These are phyloP conservation scores for Mallotus japonicus DNA, from an alignment of 441 rosid species.

Conservation along the genomic window DNA sequence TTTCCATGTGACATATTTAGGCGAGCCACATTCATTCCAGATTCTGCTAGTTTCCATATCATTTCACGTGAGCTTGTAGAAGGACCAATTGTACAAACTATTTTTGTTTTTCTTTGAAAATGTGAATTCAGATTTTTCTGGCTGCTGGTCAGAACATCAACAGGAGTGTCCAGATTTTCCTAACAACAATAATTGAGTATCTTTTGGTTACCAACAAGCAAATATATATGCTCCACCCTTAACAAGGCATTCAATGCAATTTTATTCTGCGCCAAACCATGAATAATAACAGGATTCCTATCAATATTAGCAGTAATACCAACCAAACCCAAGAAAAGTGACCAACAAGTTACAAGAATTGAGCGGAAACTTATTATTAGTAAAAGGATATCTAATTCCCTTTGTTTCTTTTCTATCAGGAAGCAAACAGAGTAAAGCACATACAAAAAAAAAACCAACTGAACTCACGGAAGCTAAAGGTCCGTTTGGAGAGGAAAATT, in stretches of 20 bases:
- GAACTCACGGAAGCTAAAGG: slow-evolving; percentile 39
- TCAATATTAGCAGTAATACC: no score
- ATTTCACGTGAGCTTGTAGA: slow-evolving; percentile 85
- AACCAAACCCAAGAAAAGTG: no score
- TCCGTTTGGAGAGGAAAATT: slow-evolving; percentile 38
- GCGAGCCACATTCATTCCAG: slow-evolving; percentile 96
- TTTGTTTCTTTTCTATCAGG: no score
- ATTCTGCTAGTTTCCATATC: slow-evolving; percentile 94
- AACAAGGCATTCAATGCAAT: not conserved
- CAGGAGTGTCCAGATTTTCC: slow-evolving; percentile 43
- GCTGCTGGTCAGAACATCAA: slow-evolving; percentile 28
- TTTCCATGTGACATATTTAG: slow-evolving; percentile 98
- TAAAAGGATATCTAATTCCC: no score
- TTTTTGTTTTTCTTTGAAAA: slow-evolving; percentile 72
- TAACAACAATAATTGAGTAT: slow-evolving; percentile 6
- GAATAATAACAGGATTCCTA: not conserved
- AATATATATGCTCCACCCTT: not conserved
- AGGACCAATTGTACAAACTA: slow-evolving; percentile 93
- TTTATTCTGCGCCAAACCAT: not conserved
- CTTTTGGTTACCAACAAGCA: no score
- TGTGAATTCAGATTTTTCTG: slow-evolving; percentile 20
- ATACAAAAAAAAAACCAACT: not conserved
- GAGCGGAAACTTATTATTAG: no score
- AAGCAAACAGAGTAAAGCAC: no score
- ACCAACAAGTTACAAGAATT: no score